Percentiles rank a stretch among this genome's conserved stretches.
These are phyloP conservation scores for Phylloporus gajari DNA, from an alignment of 1,284 basidiomycete genomes.

Conservation along the genomic window DNA sequence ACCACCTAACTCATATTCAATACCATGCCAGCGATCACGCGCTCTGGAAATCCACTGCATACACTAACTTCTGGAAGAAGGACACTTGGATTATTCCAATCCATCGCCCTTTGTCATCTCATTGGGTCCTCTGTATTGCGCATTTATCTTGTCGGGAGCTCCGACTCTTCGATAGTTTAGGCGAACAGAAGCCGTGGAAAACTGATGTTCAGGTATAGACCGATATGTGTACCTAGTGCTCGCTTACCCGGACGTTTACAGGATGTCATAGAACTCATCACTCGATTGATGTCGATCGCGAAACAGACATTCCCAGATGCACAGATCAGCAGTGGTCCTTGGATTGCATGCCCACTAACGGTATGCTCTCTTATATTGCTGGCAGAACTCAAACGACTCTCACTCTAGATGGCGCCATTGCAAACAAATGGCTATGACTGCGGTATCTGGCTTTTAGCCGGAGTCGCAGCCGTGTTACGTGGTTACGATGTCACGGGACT, in stretches of 20 bases:
- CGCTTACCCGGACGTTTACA: background rate
- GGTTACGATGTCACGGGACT: constrained; percentile 23
- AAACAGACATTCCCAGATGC: background rate
- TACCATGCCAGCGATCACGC: background rate
- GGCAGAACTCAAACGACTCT: too few relatives aligned
- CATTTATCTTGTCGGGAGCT: background rate
- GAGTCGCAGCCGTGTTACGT: constrained; percentile 21
- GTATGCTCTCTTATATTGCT: background rate
- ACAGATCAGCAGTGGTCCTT: background rate
- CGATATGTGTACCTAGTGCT: too few relatives aligned
- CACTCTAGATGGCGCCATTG: background rate
- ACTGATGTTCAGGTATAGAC: background rate
- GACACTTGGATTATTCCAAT: background rate
- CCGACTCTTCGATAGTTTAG: background rate
- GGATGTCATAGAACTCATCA: background rate
- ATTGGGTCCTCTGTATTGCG: background rate
- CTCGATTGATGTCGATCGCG: background rate
- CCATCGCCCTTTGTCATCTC: background rate
- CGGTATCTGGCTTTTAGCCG: constrained; percentile 36
- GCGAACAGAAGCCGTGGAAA: background rate
- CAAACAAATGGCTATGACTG: constrained; percentile 35
- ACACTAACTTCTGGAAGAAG: background rate
- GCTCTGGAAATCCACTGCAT: background rate
- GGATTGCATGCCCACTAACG: background rate
- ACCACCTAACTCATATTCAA: background rate